Evolutionary conservation across 1,284 basidiomycete genomes (phyloP).

Genomic region (Serendipita sp.): DNA sequence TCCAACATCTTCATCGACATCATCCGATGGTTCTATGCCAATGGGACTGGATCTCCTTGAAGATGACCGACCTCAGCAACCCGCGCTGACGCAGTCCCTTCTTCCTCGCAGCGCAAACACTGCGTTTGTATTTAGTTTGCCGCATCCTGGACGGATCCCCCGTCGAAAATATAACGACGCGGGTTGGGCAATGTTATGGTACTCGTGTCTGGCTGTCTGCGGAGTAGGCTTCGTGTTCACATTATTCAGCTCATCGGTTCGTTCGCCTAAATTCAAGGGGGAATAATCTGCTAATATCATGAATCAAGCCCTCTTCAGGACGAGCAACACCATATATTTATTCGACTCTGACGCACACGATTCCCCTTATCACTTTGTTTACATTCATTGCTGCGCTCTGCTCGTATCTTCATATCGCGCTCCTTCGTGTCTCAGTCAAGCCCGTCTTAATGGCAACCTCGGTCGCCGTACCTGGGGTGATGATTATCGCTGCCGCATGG

Average conservation of each 20-base stretch:
- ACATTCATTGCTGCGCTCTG: conserved; percentile 56
- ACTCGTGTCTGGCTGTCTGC: conserved; percentile 40
- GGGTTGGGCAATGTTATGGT: conserved; percentile 55
- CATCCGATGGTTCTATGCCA: conserved; percentile 32
- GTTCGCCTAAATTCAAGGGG: conserved; percentile 15
- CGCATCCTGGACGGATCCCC: conserved; percentile 51
- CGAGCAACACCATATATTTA: conserved; percentile 36
- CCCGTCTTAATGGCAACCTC: conserved; percentile 72
- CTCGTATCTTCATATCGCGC: conserved; percentile 63
- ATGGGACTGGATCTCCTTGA: conserved; percentile 26
- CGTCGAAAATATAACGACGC: conserved; percentile 55
- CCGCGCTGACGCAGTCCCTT: conserved; percentile 53
- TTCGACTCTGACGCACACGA: conserved; percentile 63
- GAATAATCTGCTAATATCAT: conserved; percentile 22
- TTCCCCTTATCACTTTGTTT: conserved; percentile 71
- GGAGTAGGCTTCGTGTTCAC: conserved; percentile 47
- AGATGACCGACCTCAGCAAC: conserved; percentile 20
- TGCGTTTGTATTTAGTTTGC: conserved; percentile 54
- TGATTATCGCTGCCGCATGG: conserved; percentile 74
- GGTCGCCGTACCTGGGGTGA: conserved; percentile 63
- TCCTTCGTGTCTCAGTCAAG: conserved; percentile 64
- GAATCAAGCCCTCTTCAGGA: conserved; percentile 10
- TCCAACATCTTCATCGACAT: conserved; percentile 28
- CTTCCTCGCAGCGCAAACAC: conserved; percentile 50
- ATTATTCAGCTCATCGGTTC: conserved; percentile 34